A percentile compares a stretch with the other conserved stretches of the same genome.
Conservation (phyloP, 768 basidiomycete species). For the Naematelia encephala region DNA sequence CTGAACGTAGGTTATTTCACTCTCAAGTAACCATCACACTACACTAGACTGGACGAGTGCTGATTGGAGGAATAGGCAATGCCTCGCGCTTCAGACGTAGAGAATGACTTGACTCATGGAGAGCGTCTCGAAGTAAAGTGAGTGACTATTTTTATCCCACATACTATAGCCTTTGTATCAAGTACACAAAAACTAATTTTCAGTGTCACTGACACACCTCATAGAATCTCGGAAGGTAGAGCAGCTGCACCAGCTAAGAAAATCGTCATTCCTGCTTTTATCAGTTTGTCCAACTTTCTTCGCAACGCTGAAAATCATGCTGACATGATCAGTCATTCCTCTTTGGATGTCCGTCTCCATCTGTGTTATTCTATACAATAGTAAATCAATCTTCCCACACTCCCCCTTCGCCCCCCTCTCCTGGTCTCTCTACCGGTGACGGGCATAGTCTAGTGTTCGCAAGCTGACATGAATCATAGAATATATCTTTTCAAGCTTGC, state of each 20-base stretch:
- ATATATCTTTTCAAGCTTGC: constrained; percentile 55
- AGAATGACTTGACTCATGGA: constrained; percentile 31
- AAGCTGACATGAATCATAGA: constrained; percentile 27
- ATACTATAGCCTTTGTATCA: not conserved
- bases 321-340: constrained; percentile 56
- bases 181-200: not conserved
- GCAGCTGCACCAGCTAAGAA: constrained; percentile 41
- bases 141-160: constrained; percentile 7
- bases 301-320: not conserved
- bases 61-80: constrained; percentile 41
- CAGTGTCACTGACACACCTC: not conserved
- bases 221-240: constrained; percentile 30
- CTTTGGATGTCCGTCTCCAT: constrained; percentile 90
- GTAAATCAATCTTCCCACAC: too few relatives aligned
- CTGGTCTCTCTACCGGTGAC: constrained; percentile 3
- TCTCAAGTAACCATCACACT: not conserved
- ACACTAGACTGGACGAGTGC: not conserved
- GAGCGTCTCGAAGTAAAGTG: constrained; percentile 46
- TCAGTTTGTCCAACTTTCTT: constrained; percentile 35
- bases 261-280: constrained; percentile 44
- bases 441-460: too few relatives aligned
- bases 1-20: constrained; percentile 31
- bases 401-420: not conserved
- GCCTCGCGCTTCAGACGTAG: constrained; percentile 43
- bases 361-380: constrained; percentile 93